Percentiles rank a stretch among this genome's conserved stretches.
These are phyloP conservation scores for Euphrasia arctica DNA, from an alignment of 305 asterid genomes.

Conservation along the genomic window DNA sequence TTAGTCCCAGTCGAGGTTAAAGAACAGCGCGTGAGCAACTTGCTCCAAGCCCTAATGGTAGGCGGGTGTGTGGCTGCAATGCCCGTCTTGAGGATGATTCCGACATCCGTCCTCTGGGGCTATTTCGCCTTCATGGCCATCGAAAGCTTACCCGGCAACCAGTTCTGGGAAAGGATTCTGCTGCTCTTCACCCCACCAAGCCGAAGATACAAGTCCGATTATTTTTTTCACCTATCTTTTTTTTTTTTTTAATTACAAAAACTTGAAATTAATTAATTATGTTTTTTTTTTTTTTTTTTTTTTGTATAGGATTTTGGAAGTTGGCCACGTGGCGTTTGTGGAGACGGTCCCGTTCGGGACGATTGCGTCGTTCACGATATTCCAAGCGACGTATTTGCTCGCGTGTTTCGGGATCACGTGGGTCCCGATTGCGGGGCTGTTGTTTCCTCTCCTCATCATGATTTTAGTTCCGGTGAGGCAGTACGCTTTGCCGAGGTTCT, in stretches of 20 bases:
- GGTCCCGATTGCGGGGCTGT: conserved; percentile 92
- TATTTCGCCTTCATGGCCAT: conserved; percentile 64
- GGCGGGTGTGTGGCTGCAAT: conserved; percentile 86
- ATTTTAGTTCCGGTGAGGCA: conserved; percentile 83
- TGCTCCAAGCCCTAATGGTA: conserved; percentile 73
- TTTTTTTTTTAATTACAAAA: neutral
- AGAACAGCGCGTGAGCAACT: conserved; percentile 90
- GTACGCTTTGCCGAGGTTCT: conserved; percentile 64
- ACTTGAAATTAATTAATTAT: neutral
- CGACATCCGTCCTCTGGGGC: conserved; percentile 61
- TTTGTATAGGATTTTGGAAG: conserved; percentile 67
- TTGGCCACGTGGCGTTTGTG: conserved; percentile 70
- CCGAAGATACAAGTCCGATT: conserved; percentile 69
- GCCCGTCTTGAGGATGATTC: conserved; percentile 88
- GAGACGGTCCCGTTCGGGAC: conserved; percentile 87
- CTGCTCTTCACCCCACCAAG: conserved; percentile 79
- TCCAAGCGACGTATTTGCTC: conserved; percentile 66
- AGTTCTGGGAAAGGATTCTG: conserved; percentile 86
- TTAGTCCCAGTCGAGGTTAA: conserved; percentile 83
- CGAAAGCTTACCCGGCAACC: conserved; percentile 88
- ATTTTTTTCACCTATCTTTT: neutral
- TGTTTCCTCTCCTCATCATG: conserved; percentile 80
- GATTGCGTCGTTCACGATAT: conserved; percentile 64
- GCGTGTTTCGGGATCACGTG: conserved; percentile 86
- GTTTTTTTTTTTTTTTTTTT: neutral